These are phyloP conservation scores for Boletus sensibilis DNA, from an alignment of 768 basidiomycete genomes.

Conservation along the genomic window DNA sequence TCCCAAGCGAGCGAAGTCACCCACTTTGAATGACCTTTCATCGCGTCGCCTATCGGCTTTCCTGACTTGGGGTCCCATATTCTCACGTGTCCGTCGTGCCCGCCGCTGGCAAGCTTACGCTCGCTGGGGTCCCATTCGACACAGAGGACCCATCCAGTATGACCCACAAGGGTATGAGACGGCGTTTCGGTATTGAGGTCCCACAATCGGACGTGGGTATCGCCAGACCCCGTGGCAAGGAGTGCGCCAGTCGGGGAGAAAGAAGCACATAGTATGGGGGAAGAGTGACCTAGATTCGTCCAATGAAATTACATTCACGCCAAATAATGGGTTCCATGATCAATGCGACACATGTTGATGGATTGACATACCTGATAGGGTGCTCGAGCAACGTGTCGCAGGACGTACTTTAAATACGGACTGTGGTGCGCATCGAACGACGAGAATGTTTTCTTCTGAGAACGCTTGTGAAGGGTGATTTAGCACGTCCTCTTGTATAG, in stretches of 20 bases:
- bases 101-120: slow-evolving; percentile 86
- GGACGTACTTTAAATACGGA: slow-evolving; percentile 93
- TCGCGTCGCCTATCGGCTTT: slow-evolving; percentile 80
- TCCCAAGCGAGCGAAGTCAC: slow-evolving; percentile 95
- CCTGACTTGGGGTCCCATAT: slow-evolving; percentile 95
- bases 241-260: slow-evolving; percentile 92
- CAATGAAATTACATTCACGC: slow-evolving; percentile 4
- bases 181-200: slow-evolving; percentile 92
- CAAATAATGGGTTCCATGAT: slow-evolving; percentile 6
- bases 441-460: slow-evolving; percentile 83
- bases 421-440: slow-evolving; percentile 90
- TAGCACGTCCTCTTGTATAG: slow-evolving; percentile 80
- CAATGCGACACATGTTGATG: slow-evolving; percentile 1
- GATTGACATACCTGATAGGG: slow-evolving; percentile 65
- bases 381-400: slow-evolving; percentile 92
- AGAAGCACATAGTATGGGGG: slow-evolving; percentile 91
- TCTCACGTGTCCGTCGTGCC: slow-evolving; percentile 89
- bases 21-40: slow-evolving; percentile 96
- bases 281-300: slow-evolving; percentile 67
- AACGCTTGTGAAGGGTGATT: slow-evolving; percentile 68
- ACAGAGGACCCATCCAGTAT: slow-evolving; percentile 95
- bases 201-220: slow-evolving; percentile 92
- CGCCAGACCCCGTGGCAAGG: slow-evolving; percentile 94
- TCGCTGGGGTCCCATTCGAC: slow-evolving; percentile 98
- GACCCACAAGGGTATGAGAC: slow-evolving; percentile 81